Evolutionary conservation across 768 basidiomycete species (phyloP).

Genomic region (Termitomyces sp.): DNA sequence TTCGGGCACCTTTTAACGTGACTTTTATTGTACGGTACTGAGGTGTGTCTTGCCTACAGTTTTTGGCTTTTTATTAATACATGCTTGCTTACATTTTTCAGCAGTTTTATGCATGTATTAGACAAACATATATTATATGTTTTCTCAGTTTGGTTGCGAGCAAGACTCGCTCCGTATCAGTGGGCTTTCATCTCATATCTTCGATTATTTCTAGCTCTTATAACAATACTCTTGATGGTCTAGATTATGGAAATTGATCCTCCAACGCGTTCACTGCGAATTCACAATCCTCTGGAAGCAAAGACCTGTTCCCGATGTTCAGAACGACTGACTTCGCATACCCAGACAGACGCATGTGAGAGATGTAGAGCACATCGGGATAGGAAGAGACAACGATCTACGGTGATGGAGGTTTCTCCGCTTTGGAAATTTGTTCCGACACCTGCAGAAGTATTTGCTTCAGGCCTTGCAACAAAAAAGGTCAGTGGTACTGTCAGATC

Average conservation of each 20-base stretch:
- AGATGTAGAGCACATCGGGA: constrained; percentile 2
- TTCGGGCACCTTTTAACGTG: no score
- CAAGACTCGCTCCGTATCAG: no score
- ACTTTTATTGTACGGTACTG: no score
- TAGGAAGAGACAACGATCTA: not conserved
- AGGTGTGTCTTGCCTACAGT: no score
- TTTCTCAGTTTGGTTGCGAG: no score
- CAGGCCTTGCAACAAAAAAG: not conserved
- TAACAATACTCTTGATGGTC: constrained; percentile 1
- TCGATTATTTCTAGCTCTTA: not conserved
- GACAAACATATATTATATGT: no score
- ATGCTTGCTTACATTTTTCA: no score
- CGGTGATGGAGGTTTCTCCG: not conserved
- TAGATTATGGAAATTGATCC: constrained; percentile 5
- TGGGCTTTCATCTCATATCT: no score
- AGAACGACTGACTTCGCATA: not conserved
- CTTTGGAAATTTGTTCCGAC: not conserved
- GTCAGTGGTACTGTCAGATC: not conserved
- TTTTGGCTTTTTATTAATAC: no score
- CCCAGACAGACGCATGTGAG: not conserved
- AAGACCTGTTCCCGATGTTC: constrained; percentile 3
- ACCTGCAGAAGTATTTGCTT: not conserved
- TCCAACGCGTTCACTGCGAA: not conserved
- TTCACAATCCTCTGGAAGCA: not conserved
- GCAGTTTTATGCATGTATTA: no score